Conservation (phyloP, 116 monocot species). For the Posidonia oceanica region DNA sequence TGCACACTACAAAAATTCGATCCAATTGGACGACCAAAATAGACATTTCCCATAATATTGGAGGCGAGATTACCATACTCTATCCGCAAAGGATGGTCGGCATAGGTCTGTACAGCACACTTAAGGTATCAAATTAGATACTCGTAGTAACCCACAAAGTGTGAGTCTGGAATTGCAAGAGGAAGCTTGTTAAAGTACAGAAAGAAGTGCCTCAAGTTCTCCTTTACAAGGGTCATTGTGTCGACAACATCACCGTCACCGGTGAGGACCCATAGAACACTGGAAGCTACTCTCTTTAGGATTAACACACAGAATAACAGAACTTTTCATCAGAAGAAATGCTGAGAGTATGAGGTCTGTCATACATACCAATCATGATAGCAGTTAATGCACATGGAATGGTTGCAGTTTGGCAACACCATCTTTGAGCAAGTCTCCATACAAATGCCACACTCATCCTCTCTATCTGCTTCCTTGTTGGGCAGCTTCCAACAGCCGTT, state of each 20-base stretch:
- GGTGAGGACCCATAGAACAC: slow-evolving; percentile 85
- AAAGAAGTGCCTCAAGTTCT: slow-evolving; percentile 55
- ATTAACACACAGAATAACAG: neutral
- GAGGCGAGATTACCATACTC: slow-evolving; percentile 19
- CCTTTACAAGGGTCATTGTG: slow-evolving; percentile 43
- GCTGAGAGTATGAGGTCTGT: too few species aligned
- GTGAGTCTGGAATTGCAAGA: slow-evolving; percentile 60
- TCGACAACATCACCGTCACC: slow-evolving; percentile 54
- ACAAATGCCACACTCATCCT: slow-evolving; percentile 95
- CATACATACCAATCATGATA: slow-evolving; percentile 73
- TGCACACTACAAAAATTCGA: too few species aligned
- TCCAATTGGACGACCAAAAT: too few species aligned
- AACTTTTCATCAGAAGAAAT: neutral
- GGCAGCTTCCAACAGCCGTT: slow-evolving; percentile 33
- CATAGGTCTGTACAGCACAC: slow-evolving; percentile 21
- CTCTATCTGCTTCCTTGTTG: slow-evolving; percentile 55
- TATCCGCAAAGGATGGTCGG: slow-evolving; percentile 38
- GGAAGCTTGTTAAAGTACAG: slow-evolving; percentile 75
- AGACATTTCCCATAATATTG: too few species aligned
- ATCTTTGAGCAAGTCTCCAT: slow-evolving; percentile 87
- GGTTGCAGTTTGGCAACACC: slow-evolving; percentile 78
- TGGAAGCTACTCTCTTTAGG: slow-evolving; percentile 70
- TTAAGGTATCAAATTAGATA: slow-evolving; percentile 39
- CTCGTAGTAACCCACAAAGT: slow-evolving; percentile 80
- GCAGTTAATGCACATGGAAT: slow-evolving; percentile 94